Conservation (phyloP, 495 filamentous ascomycete genomes). For the Chaetomidium leptoderma region DNA sequence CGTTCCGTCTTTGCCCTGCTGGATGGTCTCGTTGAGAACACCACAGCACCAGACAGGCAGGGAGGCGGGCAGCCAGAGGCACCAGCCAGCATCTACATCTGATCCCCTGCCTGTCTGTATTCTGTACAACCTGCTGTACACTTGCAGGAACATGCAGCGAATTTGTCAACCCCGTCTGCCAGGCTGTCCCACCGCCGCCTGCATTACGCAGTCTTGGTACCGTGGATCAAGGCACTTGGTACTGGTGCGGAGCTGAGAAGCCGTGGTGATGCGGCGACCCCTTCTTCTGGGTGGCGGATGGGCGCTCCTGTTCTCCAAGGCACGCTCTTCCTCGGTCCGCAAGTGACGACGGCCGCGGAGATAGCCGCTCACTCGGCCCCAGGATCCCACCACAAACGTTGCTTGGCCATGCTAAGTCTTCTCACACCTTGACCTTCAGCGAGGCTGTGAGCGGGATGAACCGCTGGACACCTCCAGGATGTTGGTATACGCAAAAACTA, state of each 20-base stretch:
- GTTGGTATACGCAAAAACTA: too few relatives aligned
- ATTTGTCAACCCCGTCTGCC: constrained; percentile 7
- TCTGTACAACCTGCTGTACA: constrained; percentile 8
- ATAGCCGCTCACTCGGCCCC: not conserved
- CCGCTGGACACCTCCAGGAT: too few relatives aligned
- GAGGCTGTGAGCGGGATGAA: too few relatives aligned
- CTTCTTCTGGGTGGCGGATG: not conserved
- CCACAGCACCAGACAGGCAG: too few relatives aligned
- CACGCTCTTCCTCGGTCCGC: not conserved
- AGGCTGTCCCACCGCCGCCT: not conserved
- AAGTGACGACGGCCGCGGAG: not conserved
- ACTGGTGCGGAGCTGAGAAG: not conserved
- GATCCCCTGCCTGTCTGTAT: too few relatives aligned
- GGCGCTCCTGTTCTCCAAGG: not conserved
- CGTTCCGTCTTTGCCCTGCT: too few relatives aligned
- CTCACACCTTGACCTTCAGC: not conserved
- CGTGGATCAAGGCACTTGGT: not conserved
- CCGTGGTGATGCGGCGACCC: not conserved
- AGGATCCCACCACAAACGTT: not conserved
- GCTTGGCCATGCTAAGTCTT: not conserved
- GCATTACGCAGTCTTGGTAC: not conserved
- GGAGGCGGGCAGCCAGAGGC: not conserved
- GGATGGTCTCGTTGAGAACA: not conserved
- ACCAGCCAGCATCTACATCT: not conserved
- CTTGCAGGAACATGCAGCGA: constrained; percentile 4